Percentiles rank a stretch among this genome's conserved stretches.
These are phyloP conservation scores for Ailanthus altissimus DNA, from an alignment of 345 rosid species.

Conservation along the genomic window DNA sequence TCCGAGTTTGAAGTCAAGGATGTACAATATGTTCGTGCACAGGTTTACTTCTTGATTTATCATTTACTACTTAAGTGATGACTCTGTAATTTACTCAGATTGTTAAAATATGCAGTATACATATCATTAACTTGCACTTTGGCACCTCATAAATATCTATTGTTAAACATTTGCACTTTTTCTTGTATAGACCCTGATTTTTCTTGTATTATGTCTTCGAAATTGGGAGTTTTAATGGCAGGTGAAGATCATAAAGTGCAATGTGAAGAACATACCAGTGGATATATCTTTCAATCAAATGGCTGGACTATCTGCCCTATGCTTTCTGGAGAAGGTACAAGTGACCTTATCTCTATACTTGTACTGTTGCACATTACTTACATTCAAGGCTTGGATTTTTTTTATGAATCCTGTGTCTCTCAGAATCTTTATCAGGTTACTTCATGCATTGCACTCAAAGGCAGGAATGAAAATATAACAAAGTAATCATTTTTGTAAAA, in stretches of 20 bases:
- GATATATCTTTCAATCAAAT: conserved; percentile 85
- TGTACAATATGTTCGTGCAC: conserved; percentile 71
- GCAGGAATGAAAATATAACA: neutral
- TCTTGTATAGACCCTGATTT: neutral
- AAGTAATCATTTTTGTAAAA: neutral
- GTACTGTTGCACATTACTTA: neutral
- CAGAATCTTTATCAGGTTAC: neutral
- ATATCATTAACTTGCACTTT: conserved; percentile 1
- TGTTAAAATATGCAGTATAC: neutral
- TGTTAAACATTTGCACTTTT: conserved; percentile 10
- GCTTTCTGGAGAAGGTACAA: conserved; percentile 77
- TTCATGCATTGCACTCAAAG: neutral
- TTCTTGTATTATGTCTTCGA: conserved; percentile 7
- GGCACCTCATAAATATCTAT: neutral
- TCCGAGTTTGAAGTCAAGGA: conserved; percentile 56
- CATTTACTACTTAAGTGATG: conserved; percentile 8
- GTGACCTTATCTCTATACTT: conserved; percentile 10
- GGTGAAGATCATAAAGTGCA: conserved; percentile 83
- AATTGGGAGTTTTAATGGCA: conserved; percentile 32
- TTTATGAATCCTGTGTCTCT: neutral
- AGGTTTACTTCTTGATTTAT: conserved; percentile 46
- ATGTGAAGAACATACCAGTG: conserved; percentile 57
- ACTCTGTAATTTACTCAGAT: neutral
- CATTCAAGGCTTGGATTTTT: neutral
- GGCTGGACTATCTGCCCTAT: conserved; percentile 70